Percentiles rank a stretch among this genome's conserved stretches.
These are phyloP conservation scores for Henckelia pumila DNA, from an alignment of 257 asterid genomes.

Conservation along the genomic window DNA sequence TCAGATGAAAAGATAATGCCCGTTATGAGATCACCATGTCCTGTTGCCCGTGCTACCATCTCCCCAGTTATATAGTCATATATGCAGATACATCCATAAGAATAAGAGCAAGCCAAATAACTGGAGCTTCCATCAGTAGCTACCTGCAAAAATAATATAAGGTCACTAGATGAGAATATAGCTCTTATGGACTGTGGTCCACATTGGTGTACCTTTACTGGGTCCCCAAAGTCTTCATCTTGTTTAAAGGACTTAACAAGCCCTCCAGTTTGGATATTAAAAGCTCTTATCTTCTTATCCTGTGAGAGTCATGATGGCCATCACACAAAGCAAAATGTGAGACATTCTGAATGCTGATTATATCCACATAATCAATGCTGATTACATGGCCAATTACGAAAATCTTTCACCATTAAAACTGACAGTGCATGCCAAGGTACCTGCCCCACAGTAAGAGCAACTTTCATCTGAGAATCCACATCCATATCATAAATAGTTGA, in stretches of 20 bases:
- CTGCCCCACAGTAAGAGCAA: slow-evolving; percentile 53
- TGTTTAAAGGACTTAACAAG: slow-evolving; percentile 53
- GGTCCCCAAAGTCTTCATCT: slow-evolving; percentile 46
- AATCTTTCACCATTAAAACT: slow-evolving; percentile 18
- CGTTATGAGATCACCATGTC: slow-evolving; percentile 57
- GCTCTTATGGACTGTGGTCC: slow-evolving; percentile 12
- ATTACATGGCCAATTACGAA: not conserved
- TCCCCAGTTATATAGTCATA: slow-evolving; percentile 55
- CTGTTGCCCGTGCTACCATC: slow-evolving; percentile 63
- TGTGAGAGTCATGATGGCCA: slow-evolving; percentile 24
- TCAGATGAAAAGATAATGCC: slow-evolving; percentile 63
- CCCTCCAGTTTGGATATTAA: slow-evolving; percentile 48
- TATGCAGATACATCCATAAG: slow-evolving; percentile 52
- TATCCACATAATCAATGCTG: slow-evolving; percentile 7
- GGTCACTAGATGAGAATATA: slow-evolving; percentile 22
- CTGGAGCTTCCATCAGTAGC: slow-evolving; percentile 57
- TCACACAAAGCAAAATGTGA: slow-evolving; percentile 18
- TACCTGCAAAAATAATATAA: slow-evolving; percentile 45
- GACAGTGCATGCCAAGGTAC: slow-evolving; percentile 28
- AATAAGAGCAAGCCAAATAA: slow-evolving; percentile 56
- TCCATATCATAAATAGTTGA: slow-evolving; percentile 49
- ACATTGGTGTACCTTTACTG: slow-evolving; percentile 48
- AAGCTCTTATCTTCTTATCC: slow-evolving; percentile 58
- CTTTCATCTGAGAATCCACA: slow-evolving; percentile 38
- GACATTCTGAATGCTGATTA: slow-evolving; percentile 9